Base-by-base conservation (phyloP, 345 rosid species). In the Psidium friedrichsthalianum region DNA sequence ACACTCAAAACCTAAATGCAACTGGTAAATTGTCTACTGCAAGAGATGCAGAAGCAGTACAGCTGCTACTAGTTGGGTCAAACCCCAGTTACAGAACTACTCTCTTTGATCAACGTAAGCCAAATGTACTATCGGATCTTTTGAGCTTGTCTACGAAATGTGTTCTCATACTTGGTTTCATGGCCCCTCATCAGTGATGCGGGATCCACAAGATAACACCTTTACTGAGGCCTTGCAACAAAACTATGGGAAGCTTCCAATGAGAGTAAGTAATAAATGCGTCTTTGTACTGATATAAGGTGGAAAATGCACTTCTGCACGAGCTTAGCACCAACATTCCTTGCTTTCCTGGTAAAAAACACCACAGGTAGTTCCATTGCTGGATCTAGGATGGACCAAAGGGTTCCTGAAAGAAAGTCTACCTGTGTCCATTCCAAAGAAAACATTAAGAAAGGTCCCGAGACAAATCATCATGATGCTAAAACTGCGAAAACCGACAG, bases 31-130 rank as follows among this genome's bases (percentile, higher is more conserved):
- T 86, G 36, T 86, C 91, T 74, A 86, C 82, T 86, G 82, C 90
- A 14, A 94, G 95, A 91, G 96, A 91, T 88, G 88, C 94, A 12
- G 94, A 91, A 85, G 96, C 96, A 87, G 92, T 94, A 81, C 94
- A 90, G 88, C 88, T 94, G 80, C 91, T 93, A 25, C 88, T 89
- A 47, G 94, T 89, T 83, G 93, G 94, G 36, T 91, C 90, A 52
- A 82, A 91, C 56, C 92, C 94, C 22, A 90, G 86, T 85, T 92
- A 90, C 86, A 85, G 91, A 87, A 87, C 88, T 85, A 54, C 76
- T 84, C 88, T 94, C 49, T 94, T 84, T 57, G 88, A 90, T 90
- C 94, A 91, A 85, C 78, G 94, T 93, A 88, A 84, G 88, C 51
- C 44, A 84, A 44, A 27, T 9, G 22, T 16, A 14, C 22, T 11